phyloP scores from a whole-genome alignment of 1,284 basidiomycete species.

The Xerocomus amazonicus region DNA sequence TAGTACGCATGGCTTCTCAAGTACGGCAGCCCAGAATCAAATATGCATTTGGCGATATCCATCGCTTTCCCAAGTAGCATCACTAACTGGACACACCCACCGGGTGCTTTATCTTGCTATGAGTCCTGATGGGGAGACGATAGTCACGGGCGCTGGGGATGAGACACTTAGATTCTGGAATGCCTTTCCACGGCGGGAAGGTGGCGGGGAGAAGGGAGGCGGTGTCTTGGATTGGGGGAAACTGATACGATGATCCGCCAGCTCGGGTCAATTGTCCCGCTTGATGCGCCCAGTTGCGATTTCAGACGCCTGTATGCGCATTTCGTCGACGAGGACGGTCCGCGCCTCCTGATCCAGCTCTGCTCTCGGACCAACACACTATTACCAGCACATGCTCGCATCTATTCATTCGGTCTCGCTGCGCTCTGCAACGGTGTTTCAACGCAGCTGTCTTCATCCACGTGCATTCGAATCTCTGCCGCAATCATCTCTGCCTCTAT shows the following conservation, averaged over 20 bases:
- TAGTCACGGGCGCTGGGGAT: constrained; percentile 97
- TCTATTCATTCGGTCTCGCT: constrained; percentile 19
- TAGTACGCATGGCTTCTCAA: constrained; percentile 96
- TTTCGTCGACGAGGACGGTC: background rate
- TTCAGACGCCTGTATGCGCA: constrained; percentile 7
- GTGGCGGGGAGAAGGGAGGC: constrained; percentile 45
- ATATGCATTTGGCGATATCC: constrained; percentile 99
- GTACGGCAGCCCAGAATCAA: constrained; percentile 92
- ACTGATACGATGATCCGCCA: constrained; percentile 23
- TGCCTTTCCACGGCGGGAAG: constrained; percentile 71
- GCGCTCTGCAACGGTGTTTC: constrained; percentile 8
- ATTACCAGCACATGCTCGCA: constrained; percentile 28
- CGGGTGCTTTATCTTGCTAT: constrained; percentile 95
- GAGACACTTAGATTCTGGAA: constrained; percentile 98
- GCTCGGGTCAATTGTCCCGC: background rate
- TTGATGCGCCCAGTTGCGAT: background rate
- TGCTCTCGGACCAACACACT: constrained; percentile 13
- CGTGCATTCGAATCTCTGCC: constrained; percentile 16
- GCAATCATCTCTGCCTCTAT: constrained; percentile 13
- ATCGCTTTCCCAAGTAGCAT: constrained; percentile 88
- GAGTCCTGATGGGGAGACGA: constrained; percentile 96
- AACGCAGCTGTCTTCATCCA: constrained; percentile 23
- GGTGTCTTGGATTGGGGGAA: constrained; percentile 30
- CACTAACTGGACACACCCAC: constrained; percentile 91
- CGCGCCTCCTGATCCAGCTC: background rate